These are phyloP conservation scores for Orbilia oligospora DNA, from an alignment of 2,329 filamentous ascomycete species.

Conservation along the genomic window DNA sequence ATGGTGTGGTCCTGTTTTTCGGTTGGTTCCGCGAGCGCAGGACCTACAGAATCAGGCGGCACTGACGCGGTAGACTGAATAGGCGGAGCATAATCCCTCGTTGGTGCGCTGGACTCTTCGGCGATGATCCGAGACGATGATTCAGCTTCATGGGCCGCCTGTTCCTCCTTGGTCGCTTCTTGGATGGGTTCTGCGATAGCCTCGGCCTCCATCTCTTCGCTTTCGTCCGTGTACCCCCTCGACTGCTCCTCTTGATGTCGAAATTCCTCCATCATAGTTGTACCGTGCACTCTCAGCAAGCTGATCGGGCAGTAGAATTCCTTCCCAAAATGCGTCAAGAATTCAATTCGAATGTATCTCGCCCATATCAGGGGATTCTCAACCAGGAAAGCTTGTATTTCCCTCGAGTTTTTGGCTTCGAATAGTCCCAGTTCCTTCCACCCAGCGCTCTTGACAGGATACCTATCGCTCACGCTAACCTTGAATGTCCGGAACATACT, in stretches of 20 bases:
- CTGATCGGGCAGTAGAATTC: slow-evolving; percentile 97
- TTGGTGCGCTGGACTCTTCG: slow-evolving; percentile 23
- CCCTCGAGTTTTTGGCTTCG: slow-evolving; percentile 90
- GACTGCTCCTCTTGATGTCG: slow-evolving; percentile 84
- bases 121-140: slow-evolving; percentile 3
- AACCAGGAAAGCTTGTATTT: slow-evolving; percentile 94
- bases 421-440: slow-evolving; percentile 92
- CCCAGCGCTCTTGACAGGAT: slow-evolving; percentile 90
- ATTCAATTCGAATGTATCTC: slow-evolving; percentile 90
- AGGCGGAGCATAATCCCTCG: slow-evolving; percentile 25
- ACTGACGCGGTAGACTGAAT: slow-evolving; percentile 35
- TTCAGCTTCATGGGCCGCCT: slow-evolving; percentile 21
- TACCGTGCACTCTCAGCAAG: slow-evolving; percentile 90
- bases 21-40: slow-evolving; percentile 48
- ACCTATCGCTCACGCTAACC: slow-evolving; percentile 92
- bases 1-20: neutral
- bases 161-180: slow-evolving; percentile 62
- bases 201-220: slow-evolving; percentile 67
- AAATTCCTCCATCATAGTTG: slow-evolving; percentile 93
- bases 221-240: slow-evolving; percentile 75
- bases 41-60: slow-evolving; percentile 33
- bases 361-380: slow-evolving; percentile 96
- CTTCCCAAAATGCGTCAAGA: slow-evolving; percentile 92
- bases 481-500: slow-evolving; percentile 94
- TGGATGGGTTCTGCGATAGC: slow-evolving; percentile 65